Percentiles rank a stretch among this genome's conserved stretches.
phyloP scores from a whole-genome alignment of 2,329 filamentous ascomycete genomes.

The Neonectria coccinea region DNA sequence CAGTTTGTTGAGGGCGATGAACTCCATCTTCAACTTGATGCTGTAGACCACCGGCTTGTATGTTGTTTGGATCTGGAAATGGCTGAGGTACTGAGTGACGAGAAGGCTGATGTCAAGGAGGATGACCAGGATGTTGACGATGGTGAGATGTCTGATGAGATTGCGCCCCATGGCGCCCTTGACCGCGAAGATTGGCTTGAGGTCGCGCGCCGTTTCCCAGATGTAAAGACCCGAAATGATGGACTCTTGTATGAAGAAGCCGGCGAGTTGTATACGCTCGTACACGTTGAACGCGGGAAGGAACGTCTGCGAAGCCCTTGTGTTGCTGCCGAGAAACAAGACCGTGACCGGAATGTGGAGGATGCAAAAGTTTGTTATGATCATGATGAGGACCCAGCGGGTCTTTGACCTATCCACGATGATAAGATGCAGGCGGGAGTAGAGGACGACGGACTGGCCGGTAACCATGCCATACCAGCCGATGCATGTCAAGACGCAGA shows the following conservation, averaged over 20 bases:
- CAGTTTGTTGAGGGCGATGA: constrained; percentile 1
- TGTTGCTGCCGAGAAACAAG: constrained; percentile 5
- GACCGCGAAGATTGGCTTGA: not conserved
- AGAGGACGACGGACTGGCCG: constrained; percentile 4
- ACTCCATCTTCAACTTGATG: constrained; percentile 5
- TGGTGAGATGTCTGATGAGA: constrained; percentile 1
- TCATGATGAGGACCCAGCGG: constrained; percentile 1
- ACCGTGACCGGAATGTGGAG: not conserved
- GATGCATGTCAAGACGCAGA: not conserved
- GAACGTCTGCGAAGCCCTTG: not conserved
- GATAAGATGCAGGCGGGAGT: not conserved
- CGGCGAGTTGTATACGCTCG: constrained; percentile 1
- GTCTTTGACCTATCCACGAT: not conserved
- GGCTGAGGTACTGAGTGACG: constrained; percentile 2
- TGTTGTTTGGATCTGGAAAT: constrained; percentile 6
- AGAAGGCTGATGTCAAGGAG: constrained; percentile 5
- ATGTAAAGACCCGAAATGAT: constrained; percentile 2
- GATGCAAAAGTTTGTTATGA: not conserved
- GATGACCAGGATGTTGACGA: constrained; percentile 4
- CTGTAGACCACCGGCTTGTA: constrained; percentile 7
- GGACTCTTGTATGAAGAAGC: constrained; percentile 3
- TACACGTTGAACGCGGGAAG: constrained; percentile 5
- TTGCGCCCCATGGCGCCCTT: not conserved
- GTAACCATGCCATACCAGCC: constrained; percentile 6
- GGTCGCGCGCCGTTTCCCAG: not conserved